Base-by-base conservation (phyloP, 345 rosid species). In the Gossypium stocksii region DNA sequence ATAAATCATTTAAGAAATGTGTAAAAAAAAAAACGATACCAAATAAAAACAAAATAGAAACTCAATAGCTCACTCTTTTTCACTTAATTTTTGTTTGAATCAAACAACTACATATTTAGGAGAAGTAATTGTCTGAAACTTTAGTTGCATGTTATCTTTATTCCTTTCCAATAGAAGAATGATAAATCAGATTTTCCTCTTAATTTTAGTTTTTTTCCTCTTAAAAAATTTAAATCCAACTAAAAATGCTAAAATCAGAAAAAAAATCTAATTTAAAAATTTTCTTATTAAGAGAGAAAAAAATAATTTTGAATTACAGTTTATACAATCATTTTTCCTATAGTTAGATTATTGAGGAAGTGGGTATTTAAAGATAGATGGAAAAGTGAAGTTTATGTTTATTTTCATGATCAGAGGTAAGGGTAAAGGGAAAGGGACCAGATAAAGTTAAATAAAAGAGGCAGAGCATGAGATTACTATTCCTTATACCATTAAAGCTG, bases 391-490 rank as follows among this genome's bases (percentile, higher is more conserved):
- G 20, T 66, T 66, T 19, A 34, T 52, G 44, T 29, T 25, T 1
- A 17, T 1, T 15, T 49, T 17, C 12, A 15, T 49, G 72, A 25
- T 69, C 72, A 51, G 51, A 49, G 23, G 41, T 2, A 27, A 15
- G 10, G 63, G 17, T 23, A 59, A 59, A 22, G 58, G 41, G 7
- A 13, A 10, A 53, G 43, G 72, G 7, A 16, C 59, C 59, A 45
- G 16, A 51, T 27, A 69, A 69, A 69, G 59, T 56, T 23, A 13
- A 45, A 15, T 23, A 15, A 49, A 25, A 23, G 17, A 25, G 59
- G 44, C 14, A 49, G 72, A 49, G 72, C 72, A 69, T 17, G 72
- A 51, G 74, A 71, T 34, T 71, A 72, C 75, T 43, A 72, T 72
- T 58, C 66, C 52, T 22, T 58, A 41, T 56, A 72, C 23, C 17